Percentiles rank a stretch among this genome's conserved stretches.
Evolutionary conservation across 2,329 filamentous ascomycete genomes (phyloP).

Genomic region (Diaporthe batatas): DNA sequence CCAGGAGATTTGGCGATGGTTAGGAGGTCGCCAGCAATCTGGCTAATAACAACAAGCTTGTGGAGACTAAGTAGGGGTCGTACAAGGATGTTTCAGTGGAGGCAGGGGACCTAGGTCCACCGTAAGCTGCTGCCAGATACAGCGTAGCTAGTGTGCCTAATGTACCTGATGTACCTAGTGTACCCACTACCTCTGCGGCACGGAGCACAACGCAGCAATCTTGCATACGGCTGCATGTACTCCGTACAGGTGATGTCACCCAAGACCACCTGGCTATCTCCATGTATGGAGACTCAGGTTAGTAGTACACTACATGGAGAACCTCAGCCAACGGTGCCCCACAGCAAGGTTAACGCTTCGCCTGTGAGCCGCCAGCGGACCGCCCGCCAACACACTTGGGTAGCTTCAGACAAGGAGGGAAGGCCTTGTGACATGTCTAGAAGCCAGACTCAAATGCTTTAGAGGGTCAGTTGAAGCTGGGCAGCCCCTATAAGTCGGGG

Average conservation of each 20-base stretch:
- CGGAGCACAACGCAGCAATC: neutral
- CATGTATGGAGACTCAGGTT: neutral
- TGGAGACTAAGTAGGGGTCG: slow-evolving; percentile 39
- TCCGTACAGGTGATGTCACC: slow-evolving; percentile 29
- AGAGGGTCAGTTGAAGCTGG: neutral
- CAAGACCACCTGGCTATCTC: neutral
- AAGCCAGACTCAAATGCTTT: neutral
- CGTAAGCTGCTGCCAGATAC: neutral
- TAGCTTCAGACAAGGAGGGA: neutral
- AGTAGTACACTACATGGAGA: too few relatives aligned
- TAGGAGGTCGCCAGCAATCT: slow-evolving; percentile 43
- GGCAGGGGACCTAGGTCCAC: slow-evolving; percentile 32
- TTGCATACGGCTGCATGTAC: neutral
- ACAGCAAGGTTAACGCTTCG: slow-evolving; percentile 5
- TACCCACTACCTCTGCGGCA: neutral
- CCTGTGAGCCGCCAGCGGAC: neutral
- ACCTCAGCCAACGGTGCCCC: slow-evolving; percentile 4
- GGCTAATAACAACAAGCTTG: slow-evolving; percentile 42
- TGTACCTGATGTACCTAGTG: too few relatives aligned
- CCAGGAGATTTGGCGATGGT: slow-evolving; percentile 39
- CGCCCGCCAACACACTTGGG: neutral
- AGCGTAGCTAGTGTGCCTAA: neutral
- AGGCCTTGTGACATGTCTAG: neutral
- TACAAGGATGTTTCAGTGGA: slow-evolving; percentile 35
- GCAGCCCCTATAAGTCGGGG: neutral